These are phyloP conservation scores for Discostella stelligera DNA, from an alignment of 352 stramenopile species.

Conservation along the genomic window DNA sequence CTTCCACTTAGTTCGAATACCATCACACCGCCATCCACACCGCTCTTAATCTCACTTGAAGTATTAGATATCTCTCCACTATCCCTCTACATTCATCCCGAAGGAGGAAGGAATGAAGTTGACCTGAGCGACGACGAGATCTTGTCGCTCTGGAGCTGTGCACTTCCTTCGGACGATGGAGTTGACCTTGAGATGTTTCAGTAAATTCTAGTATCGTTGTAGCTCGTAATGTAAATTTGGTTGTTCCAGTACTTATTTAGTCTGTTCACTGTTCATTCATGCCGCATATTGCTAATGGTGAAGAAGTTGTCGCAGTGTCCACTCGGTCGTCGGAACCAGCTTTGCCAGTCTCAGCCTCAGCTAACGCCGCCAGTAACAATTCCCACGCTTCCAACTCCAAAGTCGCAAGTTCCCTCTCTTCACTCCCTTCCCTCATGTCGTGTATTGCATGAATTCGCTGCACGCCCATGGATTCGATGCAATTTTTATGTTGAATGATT, in stretches of 20 bases:
- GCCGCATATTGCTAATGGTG: constrained; percentile 15
- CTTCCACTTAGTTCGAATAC: constrained; percentile 7
- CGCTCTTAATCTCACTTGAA: constrained; percentile 1
- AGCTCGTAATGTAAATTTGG: background rate
- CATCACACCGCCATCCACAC: constrained; percentile 29
- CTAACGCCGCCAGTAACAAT: constrained; percentile 54
- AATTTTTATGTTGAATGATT: constrained; percentile 52
- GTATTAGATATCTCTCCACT: background rate
- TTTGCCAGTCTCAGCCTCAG: constrained; percentile 13
- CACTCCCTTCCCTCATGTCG: constrained; percentile 45
- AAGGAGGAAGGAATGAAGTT: constrained; percentile 6
- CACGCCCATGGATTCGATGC: constrained; percentile 52
- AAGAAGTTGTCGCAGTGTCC: background rate
- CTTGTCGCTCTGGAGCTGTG: constrained; percentile 3
- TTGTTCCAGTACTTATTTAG: background rate
- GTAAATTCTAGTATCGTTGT: background rate
- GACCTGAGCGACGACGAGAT: constrained; percentile 19
- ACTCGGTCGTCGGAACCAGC: constrained; percentile 2
- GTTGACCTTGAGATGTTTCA: constrained; percentile 4
- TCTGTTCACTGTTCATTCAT: background rate
- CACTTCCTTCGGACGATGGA: constrained; percentile 6
- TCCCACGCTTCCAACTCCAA: constrained; percentile 74
- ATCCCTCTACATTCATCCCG: background rate
- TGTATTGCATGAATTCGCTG: constrained; percentile 56
- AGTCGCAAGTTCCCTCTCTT: constrained; percentile 56